Evolutionary conservation across 192 early-diverging fungal genomes (phyloP), one percentile per base, ranked within the genome.

Genomic region (Ambispora gerdemannii): DNA sequence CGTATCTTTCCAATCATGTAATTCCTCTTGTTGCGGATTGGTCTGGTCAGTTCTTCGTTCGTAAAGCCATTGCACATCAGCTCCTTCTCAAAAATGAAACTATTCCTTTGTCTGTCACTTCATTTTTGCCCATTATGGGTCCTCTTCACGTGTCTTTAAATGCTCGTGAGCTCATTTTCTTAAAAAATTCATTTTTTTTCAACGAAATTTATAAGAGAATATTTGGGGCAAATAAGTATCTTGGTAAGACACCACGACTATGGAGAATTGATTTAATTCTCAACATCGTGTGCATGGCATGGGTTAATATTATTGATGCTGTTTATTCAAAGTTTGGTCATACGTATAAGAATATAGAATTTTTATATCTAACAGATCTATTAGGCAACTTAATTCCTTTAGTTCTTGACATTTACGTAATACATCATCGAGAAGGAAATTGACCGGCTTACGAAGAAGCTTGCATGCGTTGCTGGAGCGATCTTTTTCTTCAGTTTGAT

Each of bases 261-360:
- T 36, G 13, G 31, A 62, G 31, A 62, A 62, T 62, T 36, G 60
- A 62, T 36, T 22, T 62, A 62, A 62, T 62, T n/a, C 22, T 62
- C 8, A 11, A 62, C 35, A 62, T 62, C 10, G 31, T 33, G 1
- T 22, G 35, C 35, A 30, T 62, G 31, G 60, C 13, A 32, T 62
- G 13, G 60, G 13, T 62, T 62, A 33, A 62, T 30, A 62, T 62
- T 34, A 33, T 25, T 62, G 60, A 62, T 62, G 11, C 11, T 32
- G 11, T 62, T 33, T 62, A 62, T 62, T 62, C 31, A 15, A 62
- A 62, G 27, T 62, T 62, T 30, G 31, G 60, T 62, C 13, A 62
- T 62, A 30, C 31, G 35, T 62, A 33, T 22, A 62, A 62, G 22
- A 62, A 62, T 62, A 34, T 62, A n/a, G n/a, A 62, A 62, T 62